Evolutionary conservation across 1,139 yeast species (phyloP).

Genomic region (Blastobotrys aristatus): DNA sequence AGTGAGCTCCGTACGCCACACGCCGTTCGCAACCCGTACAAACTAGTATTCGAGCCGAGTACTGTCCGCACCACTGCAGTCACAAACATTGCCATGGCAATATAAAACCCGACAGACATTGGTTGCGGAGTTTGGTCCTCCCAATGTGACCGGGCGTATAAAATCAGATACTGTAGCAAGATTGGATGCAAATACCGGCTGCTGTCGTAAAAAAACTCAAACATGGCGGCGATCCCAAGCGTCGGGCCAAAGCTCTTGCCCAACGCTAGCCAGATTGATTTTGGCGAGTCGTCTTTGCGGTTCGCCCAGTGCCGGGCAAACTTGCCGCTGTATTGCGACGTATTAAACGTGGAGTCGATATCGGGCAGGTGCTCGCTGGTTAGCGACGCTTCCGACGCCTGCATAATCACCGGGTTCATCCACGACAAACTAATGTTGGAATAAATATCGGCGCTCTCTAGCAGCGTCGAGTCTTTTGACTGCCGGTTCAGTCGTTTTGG

Average conservation of each 20-base stretch:
- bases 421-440: conserved; percentile 73
- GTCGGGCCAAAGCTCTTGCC: conserved; percentile 59
- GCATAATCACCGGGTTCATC: conserved; percentile 81
- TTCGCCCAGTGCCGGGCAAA: conserved; percentile 56
- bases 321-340: conserved; percentile 42
- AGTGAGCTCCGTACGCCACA: conserved; percentile 50
- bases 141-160: conserved; percentile 70
- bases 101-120: conserved; percentile 70
- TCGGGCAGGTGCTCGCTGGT: conserved; percentile 73
- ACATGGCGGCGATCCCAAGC: conserved; percentile 59
- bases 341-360: conserved; percentile 57
- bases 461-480: conserved; percentile 17
- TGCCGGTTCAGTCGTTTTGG: conserved; percentile 15
- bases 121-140: conserved; percentile 37
- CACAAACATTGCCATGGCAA: conserved; percentile 73
- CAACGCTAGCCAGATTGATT: conserved; percentile 60
- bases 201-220: conserved; percentile 65
- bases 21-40: conserved; percentile 39
- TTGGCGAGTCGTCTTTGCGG: conserved; percentile 41
- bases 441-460: conserved; percentile 71
- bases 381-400: conserved; percentile 65
- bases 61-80: conserved; percentile 78
- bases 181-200: conserved; percentile 75
- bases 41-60: conserved; percentile 61
- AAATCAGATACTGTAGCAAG: conserved; percentile 62